Evolutionary conservation across 176 grass and related monocot genomes (phyloP), one percentile per base, ranked within the genome.

Genomic region (Olyra latifolia): DNA sequence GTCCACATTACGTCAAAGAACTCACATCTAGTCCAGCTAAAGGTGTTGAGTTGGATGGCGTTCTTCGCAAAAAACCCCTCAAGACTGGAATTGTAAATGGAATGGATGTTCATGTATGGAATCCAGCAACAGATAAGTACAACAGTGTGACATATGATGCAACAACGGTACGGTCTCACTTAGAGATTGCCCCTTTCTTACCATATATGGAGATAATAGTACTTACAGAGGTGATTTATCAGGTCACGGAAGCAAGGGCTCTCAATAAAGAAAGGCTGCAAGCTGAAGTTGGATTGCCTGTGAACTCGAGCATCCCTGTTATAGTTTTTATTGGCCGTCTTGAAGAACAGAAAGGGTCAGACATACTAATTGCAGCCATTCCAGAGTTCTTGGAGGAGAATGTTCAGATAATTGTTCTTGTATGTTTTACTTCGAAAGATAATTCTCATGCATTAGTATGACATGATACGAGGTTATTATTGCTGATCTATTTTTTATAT

Each of bases 271-370:
- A 94, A 88, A 89, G 84, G 25, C 82, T 98, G 68, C 95, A 98
- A 85, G 92, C 92, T 78, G 90, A 94, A 79, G 92, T 90, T 70
- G 95, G 95, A 58, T 86, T 98, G 79, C 90, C 92, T 55, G 83
- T 94, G 62, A 73, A 93, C 55, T 66, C 78, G 12, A 78, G 83
- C 69, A 89, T 89, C 53, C 95, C 90, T 23, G 76, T 98, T 46
- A 82, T 94, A 59, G 70, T 83, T 77, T 98, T 98, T 79, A 82
- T 94, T 69, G 95, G 95, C 15, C 87, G 92, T 74, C 92, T 98
- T 25, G 95, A 98, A 85, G 95, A 94, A 77, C 92, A 98, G 75
- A 98, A 98, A 79, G 95, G 95, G 8, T 93, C 90, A 32, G 95
- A 94, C 84, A 98, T 98, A 91, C 86, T 98, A 64, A 91, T 91